These are phyloP conservation scores for Backusella sp. DNA, from an alignment of 192 early-diverging fungal genomes.

Conservation along the genomic window DNA sequence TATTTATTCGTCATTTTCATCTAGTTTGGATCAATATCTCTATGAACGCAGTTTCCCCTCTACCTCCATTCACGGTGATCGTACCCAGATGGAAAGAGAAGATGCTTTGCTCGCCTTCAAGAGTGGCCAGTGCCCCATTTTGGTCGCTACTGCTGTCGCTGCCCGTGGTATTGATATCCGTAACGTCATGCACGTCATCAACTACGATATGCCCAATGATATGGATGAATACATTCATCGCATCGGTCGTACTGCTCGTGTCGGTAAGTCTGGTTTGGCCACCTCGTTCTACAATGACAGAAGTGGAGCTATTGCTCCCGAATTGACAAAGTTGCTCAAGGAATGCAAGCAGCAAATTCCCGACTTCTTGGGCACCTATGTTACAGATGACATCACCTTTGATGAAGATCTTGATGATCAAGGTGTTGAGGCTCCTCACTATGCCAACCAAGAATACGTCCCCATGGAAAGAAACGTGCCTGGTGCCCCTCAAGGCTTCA, in stretches of 20 bases:
- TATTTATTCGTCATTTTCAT: background rate
- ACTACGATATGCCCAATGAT: slow-evolving; percentile 73
- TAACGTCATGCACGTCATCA: slow-evolving; percentile 77
- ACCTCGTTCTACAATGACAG: slow-evolving; percentile 57
- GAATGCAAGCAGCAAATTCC: slow-evolving; percentile 64
- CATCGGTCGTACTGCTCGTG: slow-evolving; percentile 70
- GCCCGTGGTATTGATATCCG: slow-evolving; percentile 78
- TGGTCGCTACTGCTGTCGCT: slow-evolving; percentile 79
- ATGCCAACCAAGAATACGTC: slow-evolving; percentile 34
- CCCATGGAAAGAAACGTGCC: slow-evolving; percentile 23
- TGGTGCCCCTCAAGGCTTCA: slow-evolving; percentile 27
- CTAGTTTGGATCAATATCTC: slow-evolving; percentile 67
- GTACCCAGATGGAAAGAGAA: slow-evolving; percentile 79
- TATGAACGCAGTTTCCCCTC: slow-evolving; percentile 69
- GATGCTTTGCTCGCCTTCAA: slow-evolving; percentile 71
- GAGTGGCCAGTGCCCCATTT: slow-evolving; percentile 53
- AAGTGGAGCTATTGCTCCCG: slow-evolving; percentile 40
- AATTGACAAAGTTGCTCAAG: slow-evolving; percentile 51
- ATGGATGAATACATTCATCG: slow-evolving; percentile 80
- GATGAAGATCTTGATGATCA: slow-evolving; percentile 40
- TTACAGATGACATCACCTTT: slow-evolving; percentile 23
- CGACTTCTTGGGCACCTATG: slow-evolving; percentile 49
- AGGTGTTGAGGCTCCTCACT: slow-evolving; percentile 25
- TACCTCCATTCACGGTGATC: slow-evolving; percentile 84
- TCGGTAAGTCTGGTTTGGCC: slow-evolving; percentile 57